Base-by-base conservation (phyloP, 768 basidiomycete genomes). In the Hericium erinaceus region DNA sequence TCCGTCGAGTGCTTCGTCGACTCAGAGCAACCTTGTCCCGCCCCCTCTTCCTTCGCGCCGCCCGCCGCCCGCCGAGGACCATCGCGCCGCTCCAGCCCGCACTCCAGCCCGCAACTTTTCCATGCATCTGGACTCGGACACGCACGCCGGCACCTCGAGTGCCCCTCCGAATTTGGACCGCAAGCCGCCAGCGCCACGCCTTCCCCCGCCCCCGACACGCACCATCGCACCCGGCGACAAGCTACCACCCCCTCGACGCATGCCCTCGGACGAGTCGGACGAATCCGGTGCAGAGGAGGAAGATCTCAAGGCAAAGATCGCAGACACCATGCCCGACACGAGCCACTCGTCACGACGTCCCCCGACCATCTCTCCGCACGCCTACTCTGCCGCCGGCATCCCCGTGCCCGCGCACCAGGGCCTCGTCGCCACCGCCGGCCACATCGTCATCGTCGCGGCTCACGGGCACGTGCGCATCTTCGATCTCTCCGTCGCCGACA, bases 241-340 rank as follows among this genome's bases (percentile, higher is more conserved):
- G n/a, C n/a, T n/a, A n/a, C n/a, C n/a, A n/a, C 80, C 85, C 2
- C 67, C 80, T 24, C 79, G 84, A 26, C 77, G 76, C 75, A 0
- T 74, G 77, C 53, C 64, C 71, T 71, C 68, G 0, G 70, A 68
- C 13, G 68, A 67, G 16, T 73, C 68, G 3, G 60, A 48, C 26
- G 54, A 54, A 1, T 54, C 54, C 12, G 28, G 28, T 16, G 73
- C 72, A 11, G 79, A 87, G 28, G 84, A 82, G 15, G 83, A 82
- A 40, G 73, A 73, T 5, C 66, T 73, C 4, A 73, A 75, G 49
- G 69, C 72, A 11, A 72, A 74, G 22, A 67, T 75, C 0, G 41
- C 56, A 15, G 83, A 87, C 63, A 67, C 73, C 5, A 75, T 90
- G 56, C 89, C 89, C 1, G 87, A 91, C 65, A 77, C 79, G 41